Evolutionary conservation across 169 alveolate genomes (phyloP), one percentile per base, ranked within the genome.

Genomic region (Plasmodium gaboni): DNA sequence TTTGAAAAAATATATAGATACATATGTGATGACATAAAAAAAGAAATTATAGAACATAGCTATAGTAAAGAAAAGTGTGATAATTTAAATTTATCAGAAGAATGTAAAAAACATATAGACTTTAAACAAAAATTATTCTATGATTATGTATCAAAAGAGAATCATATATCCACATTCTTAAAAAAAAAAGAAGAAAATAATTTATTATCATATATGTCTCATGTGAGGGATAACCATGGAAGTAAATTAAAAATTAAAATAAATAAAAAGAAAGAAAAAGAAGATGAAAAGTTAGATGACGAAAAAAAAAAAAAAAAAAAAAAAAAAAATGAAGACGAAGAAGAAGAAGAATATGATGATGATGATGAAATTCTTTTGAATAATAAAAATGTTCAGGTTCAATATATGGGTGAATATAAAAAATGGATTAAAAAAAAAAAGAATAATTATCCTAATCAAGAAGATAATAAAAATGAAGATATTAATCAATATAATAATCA

Each of bases 71-170:
- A 71, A 59, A 70, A 71, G 46, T 86, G 72, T 57, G 67, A 86
- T 2, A 86, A 86, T 60, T 44, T 69, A 28, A 57, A 86, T 9
- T 46, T 70, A 57, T 86, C 38, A 48, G 74, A 86, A 38, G 51
- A 61, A 46, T 86, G 92, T 64, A 86, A 86, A 86, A 72, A 51
- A 19, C 48, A 86, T 38, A 74, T 86, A 26, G 92, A 86, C 15
- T 59, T 55, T 26, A 86, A 86, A 60, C 86, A 86, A 22, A 86
- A 86, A 64, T 57, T 48, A 28, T 86, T 32, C 26, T 86, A 86
- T 53, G 92, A 86, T 15, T 86, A 71, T 65, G 5, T 86, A 17
- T 50, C 67, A 15, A 59, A 55, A 71, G 72, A 83, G n/a, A 68
- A 19, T 3, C 69, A 51, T 28, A 80, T 67, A 17, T 17, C 69